Conservation (phyloP, 2,329 filamentous ascomycete genomes). For the Alternaria ethzedia region DNA sequence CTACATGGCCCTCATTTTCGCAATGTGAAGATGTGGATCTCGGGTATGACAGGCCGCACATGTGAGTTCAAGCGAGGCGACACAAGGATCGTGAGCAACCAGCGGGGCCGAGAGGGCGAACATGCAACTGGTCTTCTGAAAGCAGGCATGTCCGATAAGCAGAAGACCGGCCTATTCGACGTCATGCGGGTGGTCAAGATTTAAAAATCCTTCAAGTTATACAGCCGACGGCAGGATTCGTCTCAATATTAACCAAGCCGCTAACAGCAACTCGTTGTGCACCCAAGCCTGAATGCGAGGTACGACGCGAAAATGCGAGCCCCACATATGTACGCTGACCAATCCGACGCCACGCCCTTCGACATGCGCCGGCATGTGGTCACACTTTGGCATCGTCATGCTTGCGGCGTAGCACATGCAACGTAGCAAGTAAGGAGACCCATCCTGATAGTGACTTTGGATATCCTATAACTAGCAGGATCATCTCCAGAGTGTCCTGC, state of each 20-base stretch:
- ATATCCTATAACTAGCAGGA: background rate
- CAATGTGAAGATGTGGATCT: slow-evolving; percentile 51
- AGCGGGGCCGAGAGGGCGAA: slow-evolving; percentile 50
- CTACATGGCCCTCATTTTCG: slow-evolving; percentile 27
- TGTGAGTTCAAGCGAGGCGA: slow-evolving; percentile 48
- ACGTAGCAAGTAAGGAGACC: background rate
- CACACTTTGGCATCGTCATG: background rate
- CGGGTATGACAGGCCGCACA: slow-evolving; percentile 55
- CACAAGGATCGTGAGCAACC: slow-evolving; percentile 52
- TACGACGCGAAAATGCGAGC: slow-evolving; percentile 8
- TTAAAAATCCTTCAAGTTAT: background rate
- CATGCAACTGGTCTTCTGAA: slow-evolving; percentile 32
- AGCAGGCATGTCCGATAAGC: slow-evolving; percentile 36
- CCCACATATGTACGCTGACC: slow-evolving; percentile 23
- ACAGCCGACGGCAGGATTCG: background rate
- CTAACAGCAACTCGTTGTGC: background rate
- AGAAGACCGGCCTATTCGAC: slow-evolving; percentile 35
- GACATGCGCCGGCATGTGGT: background rate
- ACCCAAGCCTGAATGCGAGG: background rate
- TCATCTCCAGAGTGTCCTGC: background rate
- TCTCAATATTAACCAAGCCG: background rate
- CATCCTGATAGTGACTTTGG: background rate
- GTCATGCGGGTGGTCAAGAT: slow-evolving; percentile 33
- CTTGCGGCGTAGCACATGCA: background rate
- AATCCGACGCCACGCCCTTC: slow-evolving; percentile 2